These are phyloP conservation scores for Ophiostoma quercus DNA, from an alignment of 2,329 filamentous ascomycete species.

Conservation along the genomic window DNA sequence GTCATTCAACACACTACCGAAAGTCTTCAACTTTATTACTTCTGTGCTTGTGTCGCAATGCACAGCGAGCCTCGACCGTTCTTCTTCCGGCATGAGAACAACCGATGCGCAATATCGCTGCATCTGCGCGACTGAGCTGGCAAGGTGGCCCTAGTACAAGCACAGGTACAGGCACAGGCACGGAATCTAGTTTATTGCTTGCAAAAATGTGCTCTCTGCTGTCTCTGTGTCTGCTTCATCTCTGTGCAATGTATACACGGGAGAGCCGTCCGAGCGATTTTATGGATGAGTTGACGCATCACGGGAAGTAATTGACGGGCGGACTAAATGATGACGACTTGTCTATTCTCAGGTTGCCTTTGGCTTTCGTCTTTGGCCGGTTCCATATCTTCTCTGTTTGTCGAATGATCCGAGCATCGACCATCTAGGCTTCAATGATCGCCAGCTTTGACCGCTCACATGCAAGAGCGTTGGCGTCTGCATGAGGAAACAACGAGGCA, in stretches of 20 bases:
- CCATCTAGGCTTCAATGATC: neutral
- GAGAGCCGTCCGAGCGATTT: constrained; percentile 4
- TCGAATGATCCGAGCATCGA: neutral
- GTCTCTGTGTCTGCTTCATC: neutral
- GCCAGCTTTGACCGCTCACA: neutral
- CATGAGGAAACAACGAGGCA: neutral
- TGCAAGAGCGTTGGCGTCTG: neutral
- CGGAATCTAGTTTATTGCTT: neutral
- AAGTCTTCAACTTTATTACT: neutral
- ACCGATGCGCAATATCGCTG: neutral
- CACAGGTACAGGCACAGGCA: neutral
- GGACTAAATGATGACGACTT: neutral
- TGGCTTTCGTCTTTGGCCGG: neutral
- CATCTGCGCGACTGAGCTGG: constrained; percentile 1
- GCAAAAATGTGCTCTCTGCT: neutral
- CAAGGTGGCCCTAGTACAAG: constrained; percentile 3
- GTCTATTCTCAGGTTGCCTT: neutral
- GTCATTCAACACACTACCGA: neutral
- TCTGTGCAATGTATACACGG: constrained; percentile 2
- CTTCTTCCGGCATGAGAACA: neutral
- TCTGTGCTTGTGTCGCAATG: neutral
- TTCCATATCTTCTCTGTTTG: neutral
- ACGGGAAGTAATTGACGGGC: neutral
- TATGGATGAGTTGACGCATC: neutral
- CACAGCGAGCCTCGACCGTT: neutral